A percentile compares a stretch with the other conserved stretches of the same genome.
These are phyloP conservation scores for Jaapia argillacea DNA, from an alignment of 768 basidiomycete species.

Conservation along the genomic window DNA sequence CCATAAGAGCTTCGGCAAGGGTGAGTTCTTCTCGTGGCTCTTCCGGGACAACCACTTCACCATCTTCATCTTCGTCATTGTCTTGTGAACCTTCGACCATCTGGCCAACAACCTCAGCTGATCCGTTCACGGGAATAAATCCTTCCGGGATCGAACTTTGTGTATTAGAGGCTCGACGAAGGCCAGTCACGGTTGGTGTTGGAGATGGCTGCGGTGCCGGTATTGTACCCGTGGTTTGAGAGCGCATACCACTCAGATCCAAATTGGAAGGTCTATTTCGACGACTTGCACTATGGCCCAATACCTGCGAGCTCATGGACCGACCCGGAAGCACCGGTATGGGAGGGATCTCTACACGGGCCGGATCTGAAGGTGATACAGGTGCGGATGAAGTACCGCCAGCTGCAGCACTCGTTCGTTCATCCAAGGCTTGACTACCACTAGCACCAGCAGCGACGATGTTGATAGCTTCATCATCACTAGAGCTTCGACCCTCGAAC, in stretches of 20 bases:
- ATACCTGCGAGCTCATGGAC: background rate
- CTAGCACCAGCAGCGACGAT: constrained; percentile 73
- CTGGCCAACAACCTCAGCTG: background rate
- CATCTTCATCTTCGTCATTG: constrained; percentile 48
- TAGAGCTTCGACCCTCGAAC: constrained; percentile 48
- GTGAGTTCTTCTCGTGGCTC: constrained; percentile 47
- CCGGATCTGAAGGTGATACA: constrained; percentile 5
- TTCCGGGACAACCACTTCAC: constrained; percentile 5
- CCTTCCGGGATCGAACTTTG: background rate
- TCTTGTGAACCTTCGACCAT: constrained; percentile 11
- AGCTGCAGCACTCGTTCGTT: constrained; percentile 60
- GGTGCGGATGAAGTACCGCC: constrained; percentile 21
- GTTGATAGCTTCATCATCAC: constrained; percentile 84
- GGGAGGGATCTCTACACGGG: background rate
- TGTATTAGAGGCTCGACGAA: constrained; percentile 41
- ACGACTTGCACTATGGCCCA: constrained; percentile 10
- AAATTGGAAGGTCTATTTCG: constrained; percentile 59
- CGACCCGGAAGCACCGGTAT: background rate
- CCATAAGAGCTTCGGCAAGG: constrained; percentile 62
- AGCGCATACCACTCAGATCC: constrained; percentile 32
- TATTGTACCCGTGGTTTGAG: constrained; percentile 25
- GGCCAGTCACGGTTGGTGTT: constrained; percentile 49
- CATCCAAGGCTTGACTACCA: constrained; percentile 74
- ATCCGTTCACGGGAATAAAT: background rate
- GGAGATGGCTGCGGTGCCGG: constrained; percentile 39